Conservation (phyloP, 2,329 filamentous ascomycete species). For the Monilinia aucupariae region DNA sequence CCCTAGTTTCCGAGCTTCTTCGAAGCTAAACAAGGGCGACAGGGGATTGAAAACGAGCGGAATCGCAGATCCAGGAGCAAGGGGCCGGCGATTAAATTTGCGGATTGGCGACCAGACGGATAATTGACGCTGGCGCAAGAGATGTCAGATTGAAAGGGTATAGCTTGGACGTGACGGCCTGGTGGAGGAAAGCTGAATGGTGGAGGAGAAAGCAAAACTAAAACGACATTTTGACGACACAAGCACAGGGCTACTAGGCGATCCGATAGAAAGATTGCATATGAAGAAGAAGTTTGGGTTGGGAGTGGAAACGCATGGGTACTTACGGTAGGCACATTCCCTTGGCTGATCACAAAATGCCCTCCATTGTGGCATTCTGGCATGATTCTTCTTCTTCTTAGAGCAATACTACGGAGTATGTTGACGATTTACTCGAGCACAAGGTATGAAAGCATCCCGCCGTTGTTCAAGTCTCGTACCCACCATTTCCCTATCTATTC, state of each 20-base stretch:
- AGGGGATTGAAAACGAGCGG: neutral
- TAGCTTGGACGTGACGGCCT: neutral
- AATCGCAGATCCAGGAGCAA: neutral
- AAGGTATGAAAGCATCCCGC: no score
- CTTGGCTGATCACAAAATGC: slow-evolving; percentile 7
- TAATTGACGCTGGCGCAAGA: slow-evolving; percentile 5
- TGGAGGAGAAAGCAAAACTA: neutral
- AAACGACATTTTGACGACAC: neutral
- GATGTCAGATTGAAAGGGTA: neutral
- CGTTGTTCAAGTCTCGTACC: no score
- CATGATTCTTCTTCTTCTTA: no score
- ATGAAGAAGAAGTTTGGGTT: no score
- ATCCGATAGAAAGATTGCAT: neutral
- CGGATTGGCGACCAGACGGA: neutral
- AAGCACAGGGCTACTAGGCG: neutral
- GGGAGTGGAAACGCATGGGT: neutral
- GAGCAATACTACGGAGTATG: no score
- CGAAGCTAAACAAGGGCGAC: neutral
- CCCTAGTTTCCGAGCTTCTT: neutral
- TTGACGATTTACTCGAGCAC: no score
- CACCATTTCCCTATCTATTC: no score
- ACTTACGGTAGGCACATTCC: neutral
- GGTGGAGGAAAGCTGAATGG: slow-evolving; percentile 7
- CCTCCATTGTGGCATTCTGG: no score
- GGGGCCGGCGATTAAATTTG: slow-evolving; percentile 11